phyloP scores from a whole-genome alignment of 768 basidiomycete genomes.

The Chalciporus pseudorubinellus region DNA sequence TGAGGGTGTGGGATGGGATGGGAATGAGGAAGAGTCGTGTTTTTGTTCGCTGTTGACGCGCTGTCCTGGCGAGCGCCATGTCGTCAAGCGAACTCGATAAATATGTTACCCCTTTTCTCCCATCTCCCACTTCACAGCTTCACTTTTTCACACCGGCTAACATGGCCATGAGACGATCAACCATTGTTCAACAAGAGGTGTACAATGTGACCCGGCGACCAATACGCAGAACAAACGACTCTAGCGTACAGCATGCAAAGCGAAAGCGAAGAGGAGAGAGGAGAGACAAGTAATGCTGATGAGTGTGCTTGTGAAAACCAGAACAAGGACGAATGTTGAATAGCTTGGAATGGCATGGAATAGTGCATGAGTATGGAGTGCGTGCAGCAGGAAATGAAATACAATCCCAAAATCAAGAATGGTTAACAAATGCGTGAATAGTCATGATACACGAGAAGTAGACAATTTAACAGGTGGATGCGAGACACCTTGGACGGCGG shows the following conservation, averaged over 20 bases:
- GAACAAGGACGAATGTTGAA: conserved; percentile 24
- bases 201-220: conserved; percentile 15
- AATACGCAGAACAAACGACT: conserved; percentile 29
- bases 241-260: conserved; percentile 47
- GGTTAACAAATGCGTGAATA: conserved; percentile 17
- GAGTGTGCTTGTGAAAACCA: conserved; percentile 28
- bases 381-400: conserved; percentile 33
- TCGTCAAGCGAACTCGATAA: not conserved
- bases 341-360: conserved; percentile 25
- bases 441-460: conserved; percentile 33
- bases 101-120: not conserved
- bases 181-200: conserved; percentile 4
- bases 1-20: not conserved
- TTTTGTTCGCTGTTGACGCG: not conserved
- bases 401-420: conserved; percentile 26
- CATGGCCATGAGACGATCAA: not conserved
- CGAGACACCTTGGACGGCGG: conserved; percentile 59
- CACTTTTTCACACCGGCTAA: not conserved
- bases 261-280: conserved; percentile 17
- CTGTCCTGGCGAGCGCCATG: conserved; percentile 6
- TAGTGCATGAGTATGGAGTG: conserved; percentile 33
- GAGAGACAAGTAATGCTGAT: conserved; percentile 25
- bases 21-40: not conserved
- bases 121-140: not conserved
- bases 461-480: conserved; percentile 52